Evolutionary conservation across 331 rosid species (phyloP).

Genomic region (Acacia concinna): DNA sequence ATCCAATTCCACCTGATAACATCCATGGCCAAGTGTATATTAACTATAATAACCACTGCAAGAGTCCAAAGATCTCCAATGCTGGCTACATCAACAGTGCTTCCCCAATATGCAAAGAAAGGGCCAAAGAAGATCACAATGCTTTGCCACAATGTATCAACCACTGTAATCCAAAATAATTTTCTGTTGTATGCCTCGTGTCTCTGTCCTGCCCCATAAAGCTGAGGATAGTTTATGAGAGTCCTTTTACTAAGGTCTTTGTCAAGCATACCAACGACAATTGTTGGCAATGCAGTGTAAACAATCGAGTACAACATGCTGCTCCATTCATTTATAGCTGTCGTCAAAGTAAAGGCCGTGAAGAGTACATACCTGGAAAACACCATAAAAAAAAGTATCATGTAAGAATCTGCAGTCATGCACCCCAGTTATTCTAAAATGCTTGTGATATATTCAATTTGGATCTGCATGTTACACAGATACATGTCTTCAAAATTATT

Average conservation of each 20-base stretch:
- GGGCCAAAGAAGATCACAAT: conserved; percentile 67
- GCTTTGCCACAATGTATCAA: conserved; percentile 93
- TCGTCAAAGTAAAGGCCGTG: conserved; percentile 67
- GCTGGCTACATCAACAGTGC: conserved; percentile 58
- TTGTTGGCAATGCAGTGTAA: conserved; percentile 76
- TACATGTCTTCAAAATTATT: neutral
- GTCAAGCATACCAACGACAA: conserved; percentile 85
- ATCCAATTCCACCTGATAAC: conserved; percentile 72
- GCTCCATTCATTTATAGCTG: conserved; percentile 92
- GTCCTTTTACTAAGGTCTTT: conserved; percentile 85
- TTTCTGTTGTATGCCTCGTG: conserved; percentile 75
- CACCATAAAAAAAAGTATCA: neutral
- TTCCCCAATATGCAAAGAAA: conserved; percentile 71
- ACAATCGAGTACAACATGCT: conserved; percentile 71
- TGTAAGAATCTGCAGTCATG: conserved; percentile 19
- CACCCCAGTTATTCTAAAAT: neutral
- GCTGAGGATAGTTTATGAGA: conserved; percentile 72
- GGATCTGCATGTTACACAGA: neutral
- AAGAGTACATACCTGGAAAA: conserved; percentile 75
- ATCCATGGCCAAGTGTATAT: conserved; percentile 91
- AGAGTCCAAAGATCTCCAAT: conserved; percentile 96
- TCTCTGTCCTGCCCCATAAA: conserved; percentile 82
- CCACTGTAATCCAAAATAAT: conserved; percentile 70
- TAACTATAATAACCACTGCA: conserved; percentile 74
- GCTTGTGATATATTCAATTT: neutral